phyloP scores from a whole-genome alignment of 1,139 yeast species.

The Saccharomyces hybrid region DNA sequence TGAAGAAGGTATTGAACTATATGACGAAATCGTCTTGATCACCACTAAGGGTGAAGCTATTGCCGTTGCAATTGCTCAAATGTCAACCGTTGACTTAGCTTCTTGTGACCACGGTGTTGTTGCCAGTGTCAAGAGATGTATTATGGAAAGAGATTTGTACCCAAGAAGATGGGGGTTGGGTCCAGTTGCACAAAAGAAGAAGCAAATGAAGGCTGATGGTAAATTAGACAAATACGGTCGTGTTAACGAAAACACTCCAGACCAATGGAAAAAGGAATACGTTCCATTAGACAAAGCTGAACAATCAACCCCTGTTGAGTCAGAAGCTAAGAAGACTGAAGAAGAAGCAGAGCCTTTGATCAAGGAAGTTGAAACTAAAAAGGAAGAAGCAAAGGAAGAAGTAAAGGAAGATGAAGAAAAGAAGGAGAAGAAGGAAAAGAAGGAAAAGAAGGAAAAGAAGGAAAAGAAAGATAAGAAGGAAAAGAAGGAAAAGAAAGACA shows the following conservation, averaged over 20 bases:
- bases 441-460: conserved; percentile 49
- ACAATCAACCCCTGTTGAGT: conserved; percentile 25
- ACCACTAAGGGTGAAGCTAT: conserved; percentile 99
- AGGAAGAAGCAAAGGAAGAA: conserved; percentile 15
- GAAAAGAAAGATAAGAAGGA: conserved; percentile 57
- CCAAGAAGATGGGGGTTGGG: conserved; percentile 99
- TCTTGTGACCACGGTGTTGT: conserved; percentile 98
- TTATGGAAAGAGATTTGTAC: conserved; percentile 97
- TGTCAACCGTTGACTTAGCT: conserved; percentile 95
- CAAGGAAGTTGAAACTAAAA: conserved; percentile 35
- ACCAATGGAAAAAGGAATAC: conserved; percentile 81
- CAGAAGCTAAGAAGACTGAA: conserved; percentile 27
- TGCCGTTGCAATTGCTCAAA: conserved; percentile 96
- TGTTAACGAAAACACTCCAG: conserved; percentile 87
- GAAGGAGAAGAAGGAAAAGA: conserved; percentile 43
- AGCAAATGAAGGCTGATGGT: conserved; percentile 95
- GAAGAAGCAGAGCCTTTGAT: conserved; percentile 29
- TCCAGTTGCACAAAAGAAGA: conserved; percentile 97
- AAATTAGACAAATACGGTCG: conserved; percentile 94
- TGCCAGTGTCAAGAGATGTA: conserved; percentile 97
- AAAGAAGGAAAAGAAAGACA: conserved; percentile 59
- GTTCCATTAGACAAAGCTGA: conserved; percentile 70
- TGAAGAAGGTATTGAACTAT: conserved; percentile 94
- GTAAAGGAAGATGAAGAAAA: conserved; percentile 35
- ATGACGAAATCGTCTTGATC: conserved; percentile 95